Evolutionary conservation across 2,329 filamentous ascomycete genomes (phyloP).

Genomic region (Lachnum nothofagi): DNA sequence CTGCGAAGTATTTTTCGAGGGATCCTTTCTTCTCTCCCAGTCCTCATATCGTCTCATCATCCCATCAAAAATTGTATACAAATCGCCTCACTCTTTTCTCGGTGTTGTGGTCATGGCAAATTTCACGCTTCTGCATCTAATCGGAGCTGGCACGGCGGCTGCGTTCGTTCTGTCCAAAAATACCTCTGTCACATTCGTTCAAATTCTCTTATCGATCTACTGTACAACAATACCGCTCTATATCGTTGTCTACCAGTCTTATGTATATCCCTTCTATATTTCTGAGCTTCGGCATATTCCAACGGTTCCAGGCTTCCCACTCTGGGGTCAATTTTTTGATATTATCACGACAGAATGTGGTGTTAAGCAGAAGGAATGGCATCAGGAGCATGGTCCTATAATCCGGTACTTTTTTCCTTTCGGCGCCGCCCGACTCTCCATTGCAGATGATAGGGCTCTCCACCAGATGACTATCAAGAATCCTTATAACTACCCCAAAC

Average conservation of each 20-base stretch:
- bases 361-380: conserved; percentile 40
- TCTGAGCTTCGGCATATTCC: conserved; percentile 41
- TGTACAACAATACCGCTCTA: conserved; percentile 28
- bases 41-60: too few relatives aligned
- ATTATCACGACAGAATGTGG: conserved; percentile 41
- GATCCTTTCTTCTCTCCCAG: too few relatives aligned
- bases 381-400: conserved; percentile 38
- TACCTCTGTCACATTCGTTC: conserved; percentile 10
- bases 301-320: conserved; percentile 38
- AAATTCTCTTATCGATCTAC: conserved; percentile 16
- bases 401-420: conserved; percentile 44
- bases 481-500: conserved; percentile 65
- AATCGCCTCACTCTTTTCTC: neutral
- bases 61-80: too few relatives aligned
- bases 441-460: conserved; percentile 41
- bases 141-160: conserved; percentile 8
- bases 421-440: conserved; percentile 39
- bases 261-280: conserved; percentile 39
- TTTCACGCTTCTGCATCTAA: conserved; percentile 10
- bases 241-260: conserved; percentile 33
- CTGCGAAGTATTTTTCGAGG: too few relatives aligned
- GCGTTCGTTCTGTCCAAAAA: conserved; percentile 20
- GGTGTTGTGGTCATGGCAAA: conserved; percentile 6
- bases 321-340: conserved; percentile 40
- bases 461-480: conserved; percentile 45